Percentiles rank a stretch among this genome's conserved stretches.
phyloP scores from a whole-genome alignment of 805 yeast species.

The Pichia thaimueangensis region DNA sequence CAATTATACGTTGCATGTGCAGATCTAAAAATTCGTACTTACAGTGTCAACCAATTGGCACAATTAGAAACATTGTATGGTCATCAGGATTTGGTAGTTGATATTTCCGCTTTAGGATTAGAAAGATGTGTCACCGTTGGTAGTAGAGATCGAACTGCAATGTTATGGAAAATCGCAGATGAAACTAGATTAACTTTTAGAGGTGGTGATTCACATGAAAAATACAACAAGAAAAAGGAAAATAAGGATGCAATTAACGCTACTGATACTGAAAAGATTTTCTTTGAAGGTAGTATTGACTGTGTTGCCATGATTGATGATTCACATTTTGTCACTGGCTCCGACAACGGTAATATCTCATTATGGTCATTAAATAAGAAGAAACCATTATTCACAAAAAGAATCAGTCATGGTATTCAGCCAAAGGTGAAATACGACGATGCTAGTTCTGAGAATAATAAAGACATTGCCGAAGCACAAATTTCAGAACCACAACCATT shows the following conservation, averaged over 20 bases:
- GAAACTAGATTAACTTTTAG: slow-evolving; percentile 90
- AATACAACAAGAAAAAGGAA: slow-evolving; percentile 29
- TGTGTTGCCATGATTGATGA: slow-evolving; percentile 89
- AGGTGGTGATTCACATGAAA: slow-evolving; percentile 66
- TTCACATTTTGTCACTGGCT: slow-evolving; percentile 87
- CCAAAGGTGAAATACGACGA: slow-evolving; percentile 38
- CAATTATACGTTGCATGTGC: slow-evolving; percentile 90
- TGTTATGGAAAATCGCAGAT: slow-evolving; percentile 95
- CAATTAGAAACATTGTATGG: slow-evolving; percentile 91
- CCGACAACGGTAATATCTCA: slow-evolving; percentile 87
- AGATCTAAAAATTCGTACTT: slow-evolving; percentile 85
- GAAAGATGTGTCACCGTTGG: slow-evolving; percentile 97
- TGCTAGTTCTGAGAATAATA: slow-evolving; percentile 46
- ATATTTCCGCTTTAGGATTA: slow-evolving; percentile 69
- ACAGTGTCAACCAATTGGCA: slow-evolving; percentile 75
- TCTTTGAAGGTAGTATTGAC: slow-evolving; percentile 83
- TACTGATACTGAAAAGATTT: slow-evolving; percentile 30
- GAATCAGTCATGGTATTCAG: slow-evolving; percentile 72
- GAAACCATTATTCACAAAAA: slow-evolving; percentile 67
- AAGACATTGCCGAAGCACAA: slow-evolving; percentile 35
- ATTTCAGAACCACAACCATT: slow-evolving; percentile 74
- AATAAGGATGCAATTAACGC: slow-evolving; percentile 27
- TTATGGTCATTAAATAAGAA: slow-evolving; percentile 89
- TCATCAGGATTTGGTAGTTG: slow-evolving; percentile 86
- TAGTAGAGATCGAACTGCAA: slow-evolving; percentile 87